Conservation (phyloP, 768 basidiomycete species). For the Coprinopsis sp. region DNA sequence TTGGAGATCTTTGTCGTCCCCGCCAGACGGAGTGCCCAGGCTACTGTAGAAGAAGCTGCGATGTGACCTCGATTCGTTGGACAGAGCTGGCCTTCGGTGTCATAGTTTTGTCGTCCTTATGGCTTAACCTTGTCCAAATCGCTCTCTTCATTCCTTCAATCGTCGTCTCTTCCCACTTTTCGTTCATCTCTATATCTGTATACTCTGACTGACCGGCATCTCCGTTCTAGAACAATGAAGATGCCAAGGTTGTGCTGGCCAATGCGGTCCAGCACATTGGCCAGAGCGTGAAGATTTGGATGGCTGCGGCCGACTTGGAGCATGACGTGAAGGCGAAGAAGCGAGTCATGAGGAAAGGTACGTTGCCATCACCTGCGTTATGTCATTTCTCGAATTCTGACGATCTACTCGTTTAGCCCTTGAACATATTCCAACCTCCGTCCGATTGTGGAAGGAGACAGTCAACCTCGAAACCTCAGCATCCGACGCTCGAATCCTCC, state of each 20-base stretch:
- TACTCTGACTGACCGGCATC: background rate
- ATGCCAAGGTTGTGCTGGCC: constrained; percentile 91
- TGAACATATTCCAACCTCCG: constrained; percentile 96
- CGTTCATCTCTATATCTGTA: background rate
- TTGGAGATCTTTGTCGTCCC: no score
- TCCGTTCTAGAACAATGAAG: constrained; percentile 81
- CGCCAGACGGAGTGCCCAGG: no score
- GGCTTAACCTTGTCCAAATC: no score
- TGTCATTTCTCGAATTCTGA: background rate
- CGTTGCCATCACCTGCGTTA: constrained; percentile 15
- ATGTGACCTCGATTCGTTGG: no score
- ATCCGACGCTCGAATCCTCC: constrained; percentile 88
- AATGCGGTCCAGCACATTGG: constrained; percentile 92
- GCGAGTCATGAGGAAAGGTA: constrained; percentile 88
- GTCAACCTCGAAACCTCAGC: constrained; percentile 92
- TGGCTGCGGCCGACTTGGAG: constrained; percentile 90
- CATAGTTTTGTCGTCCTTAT: no score
- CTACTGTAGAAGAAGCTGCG: no score
- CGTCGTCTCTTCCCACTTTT: background rate
- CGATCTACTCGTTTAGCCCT: constrained; percentile 50
- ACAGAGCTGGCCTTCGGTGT: no score
- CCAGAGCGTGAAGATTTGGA: constrained; percentile 95
- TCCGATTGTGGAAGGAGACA: constrained; percentile 96
- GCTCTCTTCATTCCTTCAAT: background rate
- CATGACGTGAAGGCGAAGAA: constrained; percentile 82